Evolutionary conservation across 768 basidiomycete genomes (phyloP).

Genomic region (Russula foetens): DNA sequence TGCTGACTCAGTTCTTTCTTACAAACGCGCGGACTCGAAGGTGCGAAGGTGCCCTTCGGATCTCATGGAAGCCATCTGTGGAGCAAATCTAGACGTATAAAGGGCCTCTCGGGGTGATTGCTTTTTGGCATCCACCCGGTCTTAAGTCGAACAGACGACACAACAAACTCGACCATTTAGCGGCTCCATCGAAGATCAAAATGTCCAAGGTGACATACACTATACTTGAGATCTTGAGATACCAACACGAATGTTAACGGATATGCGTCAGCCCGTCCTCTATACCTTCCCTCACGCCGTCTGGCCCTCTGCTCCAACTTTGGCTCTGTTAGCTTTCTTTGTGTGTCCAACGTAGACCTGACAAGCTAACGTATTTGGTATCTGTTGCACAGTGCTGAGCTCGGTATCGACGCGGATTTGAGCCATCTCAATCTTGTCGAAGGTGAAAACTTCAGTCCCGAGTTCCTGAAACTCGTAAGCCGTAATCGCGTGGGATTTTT

Average conservation of each 20-base stretch:
- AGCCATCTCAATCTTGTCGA: not conserved
- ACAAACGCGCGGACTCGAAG: too few species aligned
- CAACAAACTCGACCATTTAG: not conserved
- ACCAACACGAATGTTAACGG: not conserved
- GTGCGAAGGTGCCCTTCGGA: too few species aligned
- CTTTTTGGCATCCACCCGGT: not conserved
- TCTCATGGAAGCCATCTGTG: too few species aligned
- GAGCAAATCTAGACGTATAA: not conserved
- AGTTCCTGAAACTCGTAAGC: slow-evolving; percentile 3
- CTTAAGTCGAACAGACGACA: not conserved
- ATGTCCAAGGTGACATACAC: not conserved
- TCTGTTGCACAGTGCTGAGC: not conserved
- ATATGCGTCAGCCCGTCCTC: not conserved
- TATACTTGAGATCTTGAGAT: not conserved
- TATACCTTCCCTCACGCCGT: not conserved
- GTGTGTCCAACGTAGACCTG: not conserved
- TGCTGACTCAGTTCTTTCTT: too few species aligned
- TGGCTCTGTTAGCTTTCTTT: not conserved
- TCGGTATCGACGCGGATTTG: slow-evolving; percentile 1
- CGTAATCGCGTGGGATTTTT: not conserved
- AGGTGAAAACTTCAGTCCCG: not conserved
- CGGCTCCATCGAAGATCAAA: not conserved
- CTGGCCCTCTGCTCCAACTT: not conserved
- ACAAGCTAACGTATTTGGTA: not conserved
- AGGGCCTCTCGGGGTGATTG: not conserved